Conservation (phyloP, 169 alveolate species). For the Cryptosporidium andersoni region DNA sequence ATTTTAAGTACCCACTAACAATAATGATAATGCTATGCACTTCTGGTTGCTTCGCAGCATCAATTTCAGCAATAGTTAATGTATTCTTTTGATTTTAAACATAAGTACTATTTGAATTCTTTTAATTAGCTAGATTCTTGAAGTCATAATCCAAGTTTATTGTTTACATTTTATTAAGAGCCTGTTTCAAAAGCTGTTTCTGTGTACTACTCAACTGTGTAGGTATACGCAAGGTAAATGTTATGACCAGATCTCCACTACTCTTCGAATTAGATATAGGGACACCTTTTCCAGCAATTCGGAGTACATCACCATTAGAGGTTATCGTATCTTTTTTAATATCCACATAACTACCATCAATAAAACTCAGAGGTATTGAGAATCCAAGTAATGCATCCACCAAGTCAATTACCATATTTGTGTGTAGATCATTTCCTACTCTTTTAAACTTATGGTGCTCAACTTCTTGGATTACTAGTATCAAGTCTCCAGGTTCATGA, state of each 20-base stretch:
- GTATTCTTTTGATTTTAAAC: background rate
- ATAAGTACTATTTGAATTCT: too few relatives aligned
- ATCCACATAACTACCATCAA: slow-evolving; percentile 77
- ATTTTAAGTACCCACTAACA: slow-evolving; percentile 10
- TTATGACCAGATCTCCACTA: slow-evolving; percentile 80
- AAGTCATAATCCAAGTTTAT: slow-evolving; percentile 10
- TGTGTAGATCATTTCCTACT: slow-evolving; percentile 82
- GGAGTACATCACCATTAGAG: slow-evolving; percentile 80
- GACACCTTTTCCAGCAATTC: slow-evolving; percentile 80
- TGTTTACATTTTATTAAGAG: slow-evolving; percentile 59
- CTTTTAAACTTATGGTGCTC: slow-evolving; percentile 77
- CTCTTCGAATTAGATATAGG: slow-evolving; percentile 76
- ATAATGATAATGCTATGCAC: slow-evolving; percentile 34
- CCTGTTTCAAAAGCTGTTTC: slow-evolving; percentile 75
- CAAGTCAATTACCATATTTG: slow-evolving; percentile 79
- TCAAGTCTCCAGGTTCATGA: slow-evolving; percentile 80
- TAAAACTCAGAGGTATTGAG: slow-evolving; percentile 77
- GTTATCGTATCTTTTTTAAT: slow-evolving; percentile 80
- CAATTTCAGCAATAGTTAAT: slow-evolving; percentile 43
- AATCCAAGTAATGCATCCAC: slow-evolving; percentile 83
- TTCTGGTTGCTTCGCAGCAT: slow-evolving; percentile 63
- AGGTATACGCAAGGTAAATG: slow-evolving; percentile 80
- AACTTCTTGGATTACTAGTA: slow-evolving; percentile 77
- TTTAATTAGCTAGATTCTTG: too few relatives aligned
- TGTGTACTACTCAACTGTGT: slow-evolving; percentile 74